Base-by-base conservation (phyloP, 768 basidiomycete genomes). In the Pisolithus marmoratus region DNA sequence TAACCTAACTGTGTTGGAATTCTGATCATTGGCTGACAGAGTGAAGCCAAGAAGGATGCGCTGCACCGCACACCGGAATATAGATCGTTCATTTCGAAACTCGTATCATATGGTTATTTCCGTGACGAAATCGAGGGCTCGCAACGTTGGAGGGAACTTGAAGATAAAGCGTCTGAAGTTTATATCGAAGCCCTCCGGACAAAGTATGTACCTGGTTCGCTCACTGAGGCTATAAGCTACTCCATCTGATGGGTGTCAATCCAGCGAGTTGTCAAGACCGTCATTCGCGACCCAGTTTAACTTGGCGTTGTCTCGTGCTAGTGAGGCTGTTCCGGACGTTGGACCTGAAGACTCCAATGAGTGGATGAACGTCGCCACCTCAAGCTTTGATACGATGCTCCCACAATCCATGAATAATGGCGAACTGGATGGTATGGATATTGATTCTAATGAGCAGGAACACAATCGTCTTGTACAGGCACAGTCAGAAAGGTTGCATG, bases 321-420 rank as follows among this genome's bases (percentile, higher is more conserved):
- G 72, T 12, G 65, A 67, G 22, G 54, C 63, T 12, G 36, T 59
- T 27, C 53, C 60, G 12, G 60, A 59, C 38, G 55, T 52, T 44
- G 9, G 51, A 8, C 68, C 69, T n/a, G 91, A 94, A 63, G 85
- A 89, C 57, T 67, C 75, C 8, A 93, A 95, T 54, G 79, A 79
- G 1, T 99, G 96, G 96, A 72, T 97, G n/a, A 83, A 82, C 48
- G 72, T 97, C 29, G 81, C 90, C 51, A 75, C 81, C 0, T 76
- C 83, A 42, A 80, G 85, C 62, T 82, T 96, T 56, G 93, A 97
- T 60, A 75, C 76, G 11, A 77, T 87, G 69, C 68, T 97, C 48
- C 76, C 79, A 58, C 70, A 70, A 53, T 75, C 73, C 4, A 54
- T 62, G 50, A 54, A 26, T 4, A 44, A 43, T 31, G 52, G 48